Base-by-base conservation (phyloP, 371 early-diverging fungal genomes). In the Capniomyces stellatus region DNA sequence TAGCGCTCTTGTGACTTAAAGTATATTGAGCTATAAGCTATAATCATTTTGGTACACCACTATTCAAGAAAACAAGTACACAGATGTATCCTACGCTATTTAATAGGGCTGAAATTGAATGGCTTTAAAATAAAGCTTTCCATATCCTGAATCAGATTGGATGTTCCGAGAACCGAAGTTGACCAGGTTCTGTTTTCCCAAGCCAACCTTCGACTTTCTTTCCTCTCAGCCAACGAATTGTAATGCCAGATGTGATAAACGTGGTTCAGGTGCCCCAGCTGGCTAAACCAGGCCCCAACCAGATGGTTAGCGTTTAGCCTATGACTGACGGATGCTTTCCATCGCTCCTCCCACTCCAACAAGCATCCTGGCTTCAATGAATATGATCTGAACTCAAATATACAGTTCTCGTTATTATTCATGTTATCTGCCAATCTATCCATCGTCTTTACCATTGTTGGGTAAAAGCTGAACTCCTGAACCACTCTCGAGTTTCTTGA, bases 171-270 rank as follows among this genome's bases (percentile, higher is more conserved):
- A 8, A 92, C 93, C 0, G 94, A 88, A 53, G 86, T 82, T 10
- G 90, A 79, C 94, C 94, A 93, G 25, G 87, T 92, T 55, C 90
- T 82, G 18, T 86, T 85, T 58, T 87, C 72, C 94, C 94, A 93
- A 6, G 92, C 89, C 43, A 77, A 75, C 65, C 91, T 92, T 54
- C 93, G 79, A 27, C 82, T 82, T 49, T 73, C 76, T 68, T 92
- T 91, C 57, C 93, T 84, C n/a, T 76, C 76, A 35, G 30, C 29
- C 49, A 49, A n/a, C 10, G n/a, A n/a, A 60, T 88, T 80, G 58
- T 90, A 88, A 56, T 75, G 81, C 90, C 89, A 93, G 78, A 89
- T 85, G 56, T 91, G 94, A 60, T 92, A 90, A 12, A 92, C 93
- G 50, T 76, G 76, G 69, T 90, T 85, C 48, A 93, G 64, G 27